Conservation (phyloP, 495 filamentous ascomycete species). For the Lichina pygmaea region DNA sequence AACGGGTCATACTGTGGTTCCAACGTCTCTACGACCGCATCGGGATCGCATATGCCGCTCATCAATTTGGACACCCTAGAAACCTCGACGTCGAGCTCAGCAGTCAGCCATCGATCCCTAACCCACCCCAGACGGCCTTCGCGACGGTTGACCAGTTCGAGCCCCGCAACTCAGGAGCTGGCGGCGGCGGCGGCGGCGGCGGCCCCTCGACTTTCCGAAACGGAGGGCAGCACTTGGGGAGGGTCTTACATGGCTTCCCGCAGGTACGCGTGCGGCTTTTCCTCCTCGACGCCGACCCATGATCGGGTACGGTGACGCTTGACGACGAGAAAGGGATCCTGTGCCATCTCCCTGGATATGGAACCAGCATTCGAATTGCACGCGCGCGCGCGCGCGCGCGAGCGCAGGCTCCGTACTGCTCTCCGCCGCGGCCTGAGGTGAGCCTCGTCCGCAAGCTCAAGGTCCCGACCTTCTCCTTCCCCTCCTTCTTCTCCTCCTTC, state of each 20-base stretch:
- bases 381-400: too few species aligned
- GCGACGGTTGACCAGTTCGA: too few species aligned
- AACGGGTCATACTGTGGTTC: constrained; percentile 15
- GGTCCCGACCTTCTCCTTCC: too few species aligned
- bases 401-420: too few species aligned
- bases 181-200: too few species aligned
- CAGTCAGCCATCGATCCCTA: neutral
- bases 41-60: constrained; percentile 65
- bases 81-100: constrained; percentile 4
- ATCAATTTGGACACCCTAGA: constrained; percentile 70
- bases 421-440: too few species aligned
- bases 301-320: constrained; percentile 57
- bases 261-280: constrained; percentile 71
- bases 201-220: neutral
- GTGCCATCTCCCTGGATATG: constrained; percentile 13
- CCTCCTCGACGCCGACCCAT: constrained; percentile 72
- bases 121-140: too few species aligned
- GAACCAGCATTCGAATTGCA: too few species aligned
- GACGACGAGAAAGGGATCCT: constrained; percentile 34
- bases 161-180: too few species aligned
- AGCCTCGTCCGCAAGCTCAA: too few species aligned
- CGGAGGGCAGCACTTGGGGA: neutral
- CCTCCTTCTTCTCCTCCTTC: too few species aligned
- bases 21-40: constrained; percentile 25
- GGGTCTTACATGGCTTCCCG: constrained; percentile 40